Percentiles rank a stretch among this genome's conserved stretches.
phyloP scores from a whole-genome alignment of 1,139 yeast species.

The Yamadazyma conglobata region DNA sequence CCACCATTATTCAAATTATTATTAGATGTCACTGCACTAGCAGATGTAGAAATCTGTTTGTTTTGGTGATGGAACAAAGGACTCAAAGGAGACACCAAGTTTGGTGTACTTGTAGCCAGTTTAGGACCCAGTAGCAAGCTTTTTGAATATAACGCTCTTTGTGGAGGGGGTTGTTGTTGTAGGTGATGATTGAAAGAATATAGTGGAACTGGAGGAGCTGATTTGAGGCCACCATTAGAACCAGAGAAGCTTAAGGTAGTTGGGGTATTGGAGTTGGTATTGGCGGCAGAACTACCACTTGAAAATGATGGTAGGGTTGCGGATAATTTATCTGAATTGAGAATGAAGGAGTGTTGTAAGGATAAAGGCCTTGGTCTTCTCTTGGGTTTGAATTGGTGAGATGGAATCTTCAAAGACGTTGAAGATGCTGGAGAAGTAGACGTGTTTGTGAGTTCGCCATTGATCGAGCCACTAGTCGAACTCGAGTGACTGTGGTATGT shows the following conservation, averaged over 20 bases:
- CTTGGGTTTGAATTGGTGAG: conserved; percentile 35
- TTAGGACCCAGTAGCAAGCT: conserved; percentile 8
- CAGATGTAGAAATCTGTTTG: conserved; percentile 7
- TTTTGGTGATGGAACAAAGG: conserved; percentile 37
- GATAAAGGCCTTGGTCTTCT: conserved; percentile 43
- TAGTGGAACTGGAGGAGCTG: conserved; percentile 17
- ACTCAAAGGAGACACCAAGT: conserved; percentile 37
- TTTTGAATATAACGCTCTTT: conserved; percentile 10
- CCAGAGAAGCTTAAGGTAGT: neutral
- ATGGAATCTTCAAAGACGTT: conserved; percentile 21
- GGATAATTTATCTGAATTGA: conserved; percentile 20
- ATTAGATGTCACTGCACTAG: conserved; percentile 7
- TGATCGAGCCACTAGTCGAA: conserved; percentile 3
- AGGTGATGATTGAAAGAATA: conserved; percentile 15
- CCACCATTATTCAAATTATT: neutral
- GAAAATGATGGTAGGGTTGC: conserved; percentile 15
- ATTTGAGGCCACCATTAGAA: conserved; percentile 9
- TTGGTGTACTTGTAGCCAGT: conserved; percentile 22
- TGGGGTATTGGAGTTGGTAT: conserved; percentile 11
- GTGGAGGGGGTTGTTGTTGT: conserved; percentile 12
- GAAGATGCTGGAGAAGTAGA: conserved; percentile 7
- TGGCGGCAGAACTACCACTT: conserved; percentile 17
- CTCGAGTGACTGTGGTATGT: conserved; percentile 2
- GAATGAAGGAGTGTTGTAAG: conserved; percentile 33
- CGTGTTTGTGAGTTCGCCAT: conserved; percentile 1